phyloP scores from a whole-genome alignment of 1,284 basidiomycete species.

The Sporisorium exsertum region DNA sequence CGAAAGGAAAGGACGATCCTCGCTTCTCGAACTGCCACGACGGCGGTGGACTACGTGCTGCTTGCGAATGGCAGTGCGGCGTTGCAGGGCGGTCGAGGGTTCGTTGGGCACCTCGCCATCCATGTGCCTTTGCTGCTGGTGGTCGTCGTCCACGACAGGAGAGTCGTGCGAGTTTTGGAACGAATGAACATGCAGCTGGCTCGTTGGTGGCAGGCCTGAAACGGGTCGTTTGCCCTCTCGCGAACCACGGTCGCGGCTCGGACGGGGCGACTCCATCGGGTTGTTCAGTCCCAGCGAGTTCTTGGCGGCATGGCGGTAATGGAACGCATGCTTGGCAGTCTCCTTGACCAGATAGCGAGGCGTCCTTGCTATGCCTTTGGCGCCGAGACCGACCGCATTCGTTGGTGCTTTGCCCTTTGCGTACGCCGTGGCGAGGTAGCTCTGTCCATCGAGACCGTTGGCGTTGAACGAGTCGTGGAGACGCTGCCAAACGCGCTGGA shows the following conservation, averaged over 20 bases:
- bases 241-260: conserved; percentile 23
- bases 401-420: conserved; percentile 42
- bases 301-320: conserved; percentile 48
- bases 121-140: conserved; percentile 19
- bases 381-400: conserved; percentile 44
- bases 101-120: conserved; percentile 39
- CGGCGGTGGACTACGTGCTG: conserved; percentile 30
- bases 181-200: conserved; percentile 30
- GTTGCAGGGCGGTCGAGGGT: conserved; percentile 6
- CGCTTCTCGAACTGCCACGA: conserved; percentile 37
- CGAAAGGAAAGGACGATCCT: conserved; percentile 62
- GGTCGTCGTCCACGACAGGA: conserved; percentile 11
- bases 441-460: conserved; percentile 59
- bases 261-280: conserved; percentile 16
- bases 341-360: conserved; percentile 41
- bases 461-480: conserved; percentile 64
- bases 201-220: conserved; percentile 40
- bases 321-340: conserved; percentile 49
- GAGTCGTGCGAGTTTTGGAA: conserved; percentile 29
- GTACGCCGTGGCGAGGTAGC: conserved; percentile 52
- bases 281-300: conserved; percentile 39
- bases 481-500: conserved; percentile 58
- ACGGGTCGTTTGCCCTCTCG: conserved; percentile 14
- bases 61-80: conserved; percentile 18
- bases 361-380: conserved; percentile 50